Conservation (phyloP, 371 early-diverging fungal genomes). For the Dinochytrium kinnereticum region DNA sequence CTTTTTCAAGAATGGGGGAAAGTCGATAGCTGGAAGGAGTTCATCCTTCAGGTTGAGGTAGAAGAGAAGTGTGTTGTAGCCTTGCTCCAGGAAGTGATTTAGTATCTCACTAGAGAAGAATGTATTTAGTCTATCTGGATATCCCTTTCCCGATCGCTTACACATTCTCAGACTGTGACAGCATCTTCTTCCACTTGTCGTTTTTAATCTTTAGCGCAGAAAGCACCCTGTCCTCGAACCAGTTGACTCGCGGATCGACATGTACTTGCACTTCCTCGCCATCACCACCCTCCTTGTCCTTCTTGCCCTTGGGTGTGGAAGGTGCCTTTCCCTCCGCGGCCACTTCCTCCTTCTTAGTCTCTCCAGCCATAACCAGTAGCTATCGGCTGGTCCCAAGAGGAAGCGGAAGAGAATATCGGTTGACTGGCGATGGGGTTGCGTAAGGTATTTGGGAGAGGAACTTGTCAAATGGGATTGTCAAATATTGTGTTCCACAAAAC, state of each 20-base stretch:
- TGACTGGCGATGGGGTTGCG: no score
- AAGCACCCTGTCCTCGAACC: constrained; percentile 59
- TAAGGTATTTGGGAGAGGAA: no score
- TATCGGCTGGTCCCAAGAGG: no score
- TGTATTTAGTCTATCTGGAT: background rate
- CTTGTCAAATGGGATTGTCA: no score
- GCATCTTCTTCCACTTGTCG: constrained; percentile 67
- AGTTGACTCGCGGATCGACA: constrained; percentile 51
- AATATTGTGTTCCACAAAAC: no score
- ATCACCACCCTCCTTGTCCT: constrained; percentile 47
- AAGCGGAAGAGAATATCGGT: no score
- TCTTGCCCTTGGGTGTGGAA: constrained; percentile 44
- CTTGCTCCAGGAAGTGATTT: constrained; percentile 56
- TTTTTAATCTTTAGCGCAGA: constrained; percentile 57
- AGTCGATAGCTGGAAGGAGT: constrained; percentile 53
- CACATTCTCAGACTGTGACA: constrained; percentile 51
- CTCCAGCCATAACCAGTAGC: constrained; percentile 21
- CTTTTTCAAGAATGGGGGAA: constrained; percentile 56
- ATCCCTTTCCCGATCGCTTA: constrained; percentile 23
- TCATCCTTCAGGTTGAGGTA: constrained; percentile 60
- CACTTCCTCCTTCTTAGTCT: constrained; percentile 7
- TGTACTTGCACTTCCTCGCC: constrained; percentile 40
- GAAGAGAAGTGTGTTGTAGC: constrained; percentile 57
- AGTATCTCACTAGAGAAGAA: constrained; percentile 48
- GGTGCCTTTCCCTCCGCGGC: constrained; percentile 21